Evolutionary conservation across 768 basidiomycete genomes (phyloP).

Genomic region (Strobilomyces echinocephalus): DNA sequence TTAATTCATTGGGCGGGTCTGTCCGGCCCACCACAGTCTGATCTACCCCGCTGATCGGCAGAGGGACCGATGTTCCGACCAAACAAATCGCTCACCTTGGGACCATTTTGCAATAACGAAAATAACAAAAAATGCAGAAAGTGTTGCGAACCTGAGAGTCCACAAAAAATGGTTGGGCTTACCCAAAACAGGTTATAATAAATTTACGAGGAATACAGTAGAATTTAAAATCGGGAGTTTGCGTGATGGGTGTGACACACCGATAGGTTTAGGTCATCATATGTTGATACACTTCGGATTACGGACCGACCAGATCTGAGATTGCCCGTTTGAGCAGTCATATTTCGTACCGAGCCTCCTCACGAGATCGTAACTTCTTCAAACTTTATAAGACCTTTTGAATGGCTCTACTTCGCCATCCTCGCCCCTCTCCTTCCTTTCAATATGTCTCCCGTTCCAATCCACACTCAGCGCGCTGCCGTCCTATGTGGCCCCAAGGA

Average conservation of each 20-base stretch:
- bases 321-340: conserved; percentile 20
- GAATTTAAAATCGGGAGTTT: conserved; percentile 19
- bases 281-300: conserved; percentile 22
- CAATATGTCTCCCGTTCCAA: conserved; percentile 45
- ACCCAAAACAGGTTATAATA: conserved; percentile 22
- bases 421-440: conserved; percentile 16
- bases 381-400: conserved; percentile 32
- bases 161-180: conserved; percentile 5
- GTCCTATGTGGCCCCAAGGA: conserved; percentile 84
- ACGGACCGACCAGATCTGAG: conserved; percentile 30
- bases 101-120: not conserved
- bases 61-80: conserved; percentile 25
- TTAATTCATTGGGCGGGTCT: conserved; percentile 16
- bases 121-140: conserved; percentile 7
- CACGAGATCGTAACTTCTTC: conserved; percentile 33
- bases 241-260: conserved; percentile 22
- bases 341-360: conserved; percentile 28
- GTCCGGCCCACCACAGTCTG: conserved; percentile 4
- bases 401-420: conserved; percentile 24
- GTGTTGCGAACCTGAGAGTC: conserved; percentile 11
- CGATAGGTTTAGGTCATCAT: conserved; percentile 28
- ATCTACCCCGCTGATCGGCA: conserved; percentile 32
- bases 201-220: conserved; percentile 19
- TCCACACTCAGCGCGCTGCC: conserved; percentile 60
- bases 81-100: conserved; percentile 3